Base-by-base conservation (phyloP, 2,329 filamentous ascomycete species). In the Teratosphaeria zuluensis region DNA sequence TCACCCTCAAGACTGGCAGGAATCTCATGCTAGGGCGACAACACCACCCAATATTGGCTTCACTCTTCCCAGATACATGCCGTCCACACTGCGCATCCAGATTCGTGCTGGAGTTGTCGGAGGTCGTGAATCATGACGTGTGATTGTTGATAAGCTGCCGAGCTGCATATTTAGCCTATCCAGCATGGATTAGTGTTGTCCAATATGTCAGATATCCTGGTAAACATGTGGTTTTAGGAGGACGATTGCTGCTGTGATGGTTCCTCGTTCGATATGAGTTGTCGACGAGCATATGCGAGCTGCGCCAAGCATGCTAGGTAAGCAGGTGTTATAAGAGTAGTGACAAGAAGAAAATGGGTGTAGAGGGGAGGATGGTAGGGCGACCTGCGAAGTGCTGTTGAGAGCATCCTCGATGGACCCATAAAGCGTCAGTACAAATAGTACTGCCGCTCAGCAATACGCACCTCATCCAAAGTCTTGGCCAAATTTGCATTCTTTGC, bases 401-500 rank as follows among this genome's bases (percentile, higher is more conserved):
- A 32, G 51, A 24, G 53, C 42, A 19, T 11, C 42, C 19, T n/a
- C 42, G n/a, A 16, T 5, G 19, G 19, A 21, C n/a, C 42, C 42
- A 21, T 48, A n/a, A 48, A 48, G 9, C 32, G 21, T 19, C 48
- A 57, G 51, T 12, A 21, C 19, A 51, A 51, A 21, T 33, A 21
- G 33, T 35, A 32, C 24, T 51, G 48, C 21, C 32, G 21, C 14
- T 28, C 52, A 51, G 53, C 3, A 46, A 56, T 57, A 68, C 67
- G 59, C 63, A 71, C 74, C 67, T 78, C 75, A 64, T 77, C 75
- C 53, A 78, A 66, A 51, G 68, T 70, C 62, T 62, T 70, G 55
- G 73, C 72, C 59, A 77, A 56, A 42, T 70, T 71, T 11, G 72
- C 70, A 64, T 78, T 75, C 65, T 76, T 75, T 46, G 68, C 68